Conservation (phyloP, 345 rosid genomes). For the Carallia brachiata region DNA sequence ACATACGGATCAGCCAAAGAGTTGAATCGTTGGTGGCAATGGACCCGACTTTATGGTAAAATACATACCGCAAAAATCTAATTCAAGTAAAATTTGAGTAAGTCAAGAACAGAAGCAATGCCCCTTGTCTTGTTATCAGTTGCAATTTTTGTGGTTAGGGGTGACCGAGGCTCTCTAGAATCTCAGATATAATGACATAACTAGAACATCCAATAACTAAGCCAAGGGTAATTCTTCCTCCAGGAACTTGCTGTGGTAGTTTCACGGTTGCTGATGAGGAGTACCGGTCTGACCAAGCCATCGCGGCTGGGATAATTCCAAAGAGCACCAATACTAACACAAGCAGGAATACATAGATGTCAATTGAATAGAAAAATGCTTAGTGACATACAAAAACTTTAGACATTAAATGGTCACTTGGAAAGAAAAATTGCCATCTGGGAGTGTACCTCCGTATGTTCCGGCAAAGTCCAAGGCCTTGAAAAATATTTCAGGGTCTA, state of each 20-base stretch:
- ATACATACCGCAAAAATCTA: too few species aligned
- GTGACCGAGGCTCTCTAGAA: slow-evolving; percentile 36
- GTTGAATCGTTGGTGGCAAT: too few species aligned
- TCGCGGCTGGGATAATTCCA: slow-evolving; percentile 85
- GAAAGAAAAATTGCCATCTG: background rate
- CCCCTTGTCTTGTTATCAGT: background rate
- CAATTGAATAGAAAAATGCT: too few species aligned
- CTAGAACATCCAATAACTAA: slow-evolving; percentile 63
- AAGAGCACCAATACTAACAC: slow-evolving; percentile 65
- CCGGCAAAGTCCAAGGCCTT: slow-evolving; percentile 95
- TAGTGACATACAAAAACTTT: too few species aligned
- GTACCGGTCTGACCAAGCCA: slow-evolving; percentile 94
- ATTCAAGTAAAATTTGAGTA: too few species aligned
- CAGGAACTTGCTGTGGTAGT: slow-evolving; percentile 55
- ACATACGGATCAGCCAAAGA: too few species aligned
- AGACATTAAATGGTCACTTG: too few species aligned
- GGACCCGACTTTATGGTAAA: too few species aligned
- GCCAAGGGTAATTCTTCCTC: slow-evolving; percentile 66
- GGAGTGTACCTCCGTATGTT: slow-evolving; percentile 73
- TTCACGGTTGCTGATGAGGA: slow-evolving; percentile 34
- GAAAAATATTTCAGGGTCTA: slow-evolving; percentile 91
- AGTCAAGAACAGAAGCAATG: too few species aligned
- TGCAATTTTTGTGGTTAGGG: background rate
- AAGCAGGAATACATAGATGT: background rate
- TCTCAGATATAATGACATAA: slow-evolving; percentile 56